Conservation (phyloP, 78 protist species). For the Dictyostelium intermedium region DNA sequence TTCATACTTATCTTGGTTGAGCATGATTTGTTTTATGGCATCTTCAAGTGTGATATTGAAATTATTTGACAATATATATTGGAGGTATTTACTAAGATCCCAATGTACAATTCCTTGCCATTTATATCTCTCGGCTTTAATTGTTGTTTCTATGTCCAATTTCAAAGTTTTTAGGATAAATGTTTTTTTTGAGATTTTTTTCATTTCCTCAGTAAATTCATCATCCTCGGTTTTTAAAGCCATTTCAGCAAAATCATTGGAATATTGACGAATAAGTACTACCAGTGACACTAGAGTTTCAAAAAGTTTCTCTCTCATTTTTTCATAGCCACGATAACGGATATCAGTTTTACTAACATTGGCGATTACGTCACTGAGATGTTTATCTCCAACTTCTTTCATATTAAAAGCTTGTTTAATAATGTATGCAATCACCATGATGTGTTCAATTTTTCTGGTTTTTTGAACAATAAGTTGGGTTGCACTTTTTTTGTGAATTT, state of each 20-base stretch:
- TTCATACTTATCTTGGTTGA: too few relatives aligned
- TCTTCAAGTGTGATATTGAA: neutral
- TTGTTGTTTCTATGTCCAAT: neutral
- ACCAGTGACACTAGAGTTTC: too few relatives aligned
- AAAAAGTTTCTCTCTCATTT: too few relatives aligned
- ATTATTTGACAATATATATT: neutral
- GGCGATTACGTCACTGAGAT: too few relatives aligned
- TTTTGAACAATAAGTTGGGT: neutral
- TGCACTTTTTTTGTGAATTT: too few relatives aligned
- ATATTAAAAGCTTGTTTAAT: neutral
- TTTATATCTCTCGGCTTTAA: neutral
- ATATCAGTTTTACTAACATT: too few relatives aligned
- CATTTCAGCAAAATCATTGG: too few relatives aligned
- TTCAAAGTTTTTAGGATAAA: neutral
- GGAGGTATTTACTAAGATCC: neutral
- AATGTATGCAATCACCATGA: neutral
- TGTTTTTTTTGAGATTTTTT: neutral
- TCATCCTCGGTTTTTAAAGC: too few relatives aligned
- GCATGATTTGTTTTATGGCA: neutral
- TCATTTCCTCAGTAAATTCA: neutral
- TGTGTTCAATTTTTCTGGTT: neutral
- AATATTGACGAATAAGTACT: too few relatives aligned
- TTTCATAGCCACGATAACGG: too few relatives aligned
- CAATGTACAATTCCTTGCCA: neutral
- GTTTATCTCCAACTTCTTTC: too few relatives aligned